Evolutionary conservation across 2,329 filamentous ascomycete genomes (phyloP).

Genomic region (Hirsutella rhossiliensis): DNA sequence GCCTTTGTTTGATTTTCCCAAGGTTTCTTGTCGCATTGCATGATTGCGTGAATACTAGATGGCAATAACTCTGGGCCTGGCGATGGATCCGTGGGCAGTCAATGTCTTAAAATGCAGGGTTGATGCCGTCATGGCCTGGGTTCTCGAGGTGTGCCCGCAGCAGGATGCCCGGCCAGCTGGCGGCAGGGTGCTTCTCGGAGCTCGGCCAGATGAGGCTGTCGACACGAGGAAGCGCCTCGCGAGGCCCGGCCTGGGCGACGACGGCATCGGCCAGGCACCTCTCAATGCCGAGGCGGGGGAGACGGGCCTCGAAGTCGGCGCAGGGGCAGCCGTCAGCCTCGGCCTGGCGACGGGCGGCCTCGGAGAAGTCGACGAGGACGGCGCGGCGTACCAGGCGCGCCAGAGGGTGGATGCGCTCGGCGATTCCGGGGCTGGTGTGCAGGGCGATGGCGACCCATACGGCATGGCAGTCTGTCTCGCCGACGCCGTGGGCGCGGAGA

Average conservation of each 20-base stretch:
- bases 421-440: conserved; percentile 22
- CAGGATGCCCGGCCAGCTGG: conserved; percentile 19
- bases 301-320: conserved; percentile 9
- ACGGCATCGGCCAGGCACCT: conserved; percentile 14
- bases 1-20: too few relatives aligned
- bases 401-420: conserved; percentile 21
- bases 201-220: conserved; percentile 13
- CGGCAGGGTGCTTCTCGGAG: conserved; percentile 15
- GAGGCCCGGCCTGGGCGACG: conserved; percentile 11
- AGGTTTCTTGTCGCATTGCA: too few relatives aligned
- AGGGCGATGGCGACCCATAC: conserved; percentile 23
- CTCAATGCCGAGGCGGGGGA: conserved; percentile 14
- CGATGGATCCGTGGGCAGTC: too few relatives aligned
- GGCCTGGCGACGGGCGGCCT: neutral
- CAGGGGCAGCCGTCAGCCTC: conserved; percentile 2
- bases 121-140: conserved; percentile 13
- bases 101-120: conserved; percentile 16
- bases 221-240: conserved; percentile 8
- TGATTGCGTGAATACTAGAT: too few relatives aligned
- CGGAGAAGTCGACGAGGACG: conserved; percentile 20
- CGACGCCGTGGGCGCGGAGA: conserved; percentile 12
- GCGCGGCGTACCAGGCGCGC: conserved; percentile 17
- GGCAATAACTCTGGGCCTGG: too few relatives aligned
- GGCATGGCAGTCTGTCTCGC: conserved; percentile 13
- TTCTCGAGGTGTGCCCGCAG: conserved; percentile 17